Base-by-base conservation (phyloP, 345 rosid species). In the Moricandia arvensis region DNA sequence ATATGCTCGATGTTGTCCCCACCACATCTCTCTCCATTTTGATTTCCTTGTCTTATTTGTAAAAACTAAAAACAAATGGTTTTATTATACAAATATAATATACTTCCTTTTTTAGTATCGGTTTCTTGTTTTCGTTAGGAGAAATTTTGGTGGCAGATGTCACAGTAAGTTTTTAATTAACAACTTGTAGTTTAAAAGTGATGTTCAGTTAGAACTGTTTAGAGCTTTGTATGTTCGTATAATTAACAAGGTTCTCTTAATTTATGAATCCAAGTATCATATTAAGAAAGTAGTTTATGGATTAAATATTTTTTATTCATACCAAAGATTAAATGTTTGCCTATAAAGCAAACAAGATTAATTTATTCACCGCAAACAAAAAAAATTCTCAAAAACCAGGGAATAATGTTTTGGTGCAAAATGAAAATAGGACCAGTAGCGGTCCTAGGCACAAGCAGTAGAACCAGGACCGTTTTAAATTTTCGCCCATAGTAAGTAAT, bases 1-100 rank as follows among this genome's bases (percentile, higher is more conserved):
- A 35, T 63, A n/a, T n/a, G 67, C 49, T 63, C 67, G 49, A 7
- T 35, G 15, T 9, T 35, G 67, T 24, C 67, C 67, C 67, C 49
- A 63, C 49, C n/a, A 63, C 30, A 63, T 35, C 26, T 63, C 66
- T 58, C 12, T 38, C 35, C 67, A 35, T 16, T 63, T 17, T 35
- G 29, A 63, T 34, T 35, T 18, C 17, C 30, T 63, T 35, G 49
- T 63, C 67, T 35, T 24, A 63, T 17, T 17, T 62, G 9, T 62
- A 43, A 43, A 43, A 35, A 4, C n/a, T n/a, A n/a, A n/a, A n/a
- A n/a, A n/a, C n/a, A 62, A 35, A 4, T 62, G 31, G 30, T 62
- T 62, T 62, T 30, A 12, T n/a, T 13, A 59, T 30, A 59, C 10
- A 30, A 30, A 29, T 29, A 59, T 59, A 13, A 29, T 15, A 62